Percentiles rank a stretch among this genome's conserved stretches.
These are phyloP conservation scores for Rutidosis leptorrhynchoides DNA, from an alignment of 129 eudicot genomes.

Conservation along the genomic window DNA sequence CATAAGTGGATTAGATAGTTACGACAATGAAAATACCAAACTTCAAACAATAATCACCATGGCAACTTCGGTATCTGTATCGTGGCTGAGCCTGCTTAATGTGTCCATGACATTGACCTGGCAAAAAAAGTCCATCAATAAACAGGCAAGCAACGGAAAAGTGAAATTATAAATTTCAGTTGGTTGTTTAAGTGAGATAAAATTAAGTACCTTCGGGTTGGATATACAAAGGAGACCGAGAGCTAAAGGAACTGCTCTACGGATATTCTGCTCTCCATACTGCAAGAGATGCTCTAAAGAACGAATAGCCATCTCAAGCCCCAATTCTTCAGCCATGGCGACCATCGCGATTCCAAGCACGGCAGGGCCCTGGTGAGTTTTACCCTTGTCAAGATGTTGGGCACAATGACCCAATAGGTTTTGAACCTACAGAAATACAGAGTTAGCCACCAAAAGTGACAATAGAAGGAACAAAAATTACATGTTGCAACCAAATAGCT, in stretches of 20 bases:
- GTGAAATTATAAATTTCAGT: too few relatives aligned
- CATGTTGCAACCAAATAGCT: too few relatives aligned
- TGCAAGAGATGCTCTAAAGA: too few relatives aligned
- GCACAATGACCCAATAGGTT: constrained; percentile 94
- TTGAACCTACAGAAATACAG: constrained; percentile 73
- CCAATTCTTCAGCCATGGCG: constrained; percentile 97
- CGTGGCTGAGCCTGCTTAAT: constrained; percentile 93
- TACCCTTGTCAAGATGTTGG: constrained; percentile 92
- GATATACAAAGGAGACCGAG: constrained; percentile 84
- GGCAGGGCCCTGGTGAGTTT: constrained; percentile 94
- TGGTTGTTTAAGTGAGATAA: too few relatives aligned
- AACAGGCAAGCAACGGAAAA: too few relatives aligned
- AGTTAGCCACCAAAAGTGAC: too few relatives aligned
- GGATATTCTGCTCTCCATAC: too few relatives aligned
- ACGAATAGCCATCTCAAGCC: too few relatives aligned
- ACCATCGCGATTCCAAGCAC: constrained; percentile 98
- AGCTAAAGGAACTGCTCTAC: too few relatives aligned
- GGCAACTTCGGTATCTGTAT: constrained; percentile 95
- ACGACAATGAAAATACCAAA: neutral
- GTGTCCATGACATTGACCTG: constrained; percentile 99
- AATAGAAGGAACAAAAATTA: too few relatives aligned
- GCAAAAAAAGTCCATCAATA: too few relatives aligned
- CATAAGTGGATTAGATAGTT: neutral
- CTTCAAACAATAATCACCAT: too few relatives aligned
- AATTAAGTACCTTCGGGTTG: constrained; percentile 95